A percentile compares a stretch with the other conserved stretches of the same genome.
phyloP scores from a whole-genome alignment of 441 rosid genomes.

The Cnidoscolus chayamansa region DNA sequence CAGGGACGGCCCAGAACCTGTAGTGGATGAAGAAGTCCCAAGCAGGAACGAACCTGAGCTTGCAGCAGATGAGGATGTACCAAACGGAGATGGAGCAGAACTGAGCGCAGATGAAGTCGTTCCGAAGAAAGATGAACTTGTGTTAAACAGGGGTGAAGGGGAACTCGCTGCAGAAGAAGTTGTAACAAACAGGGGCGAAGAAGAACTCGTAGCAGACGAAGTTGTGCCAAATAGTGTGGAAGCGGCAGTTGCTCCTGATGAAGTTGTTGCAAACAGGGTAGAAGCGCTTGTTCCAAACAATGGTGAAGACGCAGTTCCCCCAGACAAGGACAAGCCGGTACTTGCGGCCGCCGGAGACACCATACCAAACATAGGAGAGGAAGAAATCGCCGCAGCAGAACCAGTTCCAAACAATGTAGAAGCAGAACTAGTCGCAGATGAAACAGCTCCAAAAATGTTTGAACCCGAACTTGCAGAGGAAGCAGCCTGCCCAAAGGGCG shows the following conservation, averaged over 20 bases:
- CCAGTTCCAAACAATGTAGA: neutral
- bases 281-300: no score
- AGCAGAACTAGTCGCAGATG: constrained; percentile 21
- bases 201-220: constrained; percentile 28
- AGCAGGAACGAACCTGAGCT: constrained; percentile 23
- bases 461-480: constrained; percentile 27
- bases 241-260: neutral
- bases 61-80: constrained; percentile 23
- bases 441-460: constrained; percentile 30
- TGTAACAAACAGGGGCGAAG: constrained; percentile 6
- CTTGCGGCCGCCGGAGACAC: neutral
- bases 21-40: constrained; percentile 25
- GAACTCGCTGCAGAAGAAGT: constrained; percentile 4
- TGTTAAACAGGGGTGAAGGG: neutral
- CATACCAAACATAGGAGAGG: constrained; percentile 4
- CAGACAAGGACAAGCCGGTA: no score
- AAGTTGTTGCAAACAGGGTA: neutral
- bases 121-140: constrained; percentile 2
- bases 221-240: constrained; percentile 1
- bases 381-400: constrained; percentile 2
- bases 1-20: constrained; percentile 21
- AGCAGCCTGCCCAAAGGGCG: constrained; percentile 21
- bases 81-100: constrained; percentile 1
- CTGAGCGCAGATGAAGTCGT: neutral
- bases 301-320: no score